Evolutionary conservation across 1,284 basidiomycete genomes (phyloP), one percentile per base, ranked within the genome.

Genomic region (Sporisorium graminicola): DNA sequence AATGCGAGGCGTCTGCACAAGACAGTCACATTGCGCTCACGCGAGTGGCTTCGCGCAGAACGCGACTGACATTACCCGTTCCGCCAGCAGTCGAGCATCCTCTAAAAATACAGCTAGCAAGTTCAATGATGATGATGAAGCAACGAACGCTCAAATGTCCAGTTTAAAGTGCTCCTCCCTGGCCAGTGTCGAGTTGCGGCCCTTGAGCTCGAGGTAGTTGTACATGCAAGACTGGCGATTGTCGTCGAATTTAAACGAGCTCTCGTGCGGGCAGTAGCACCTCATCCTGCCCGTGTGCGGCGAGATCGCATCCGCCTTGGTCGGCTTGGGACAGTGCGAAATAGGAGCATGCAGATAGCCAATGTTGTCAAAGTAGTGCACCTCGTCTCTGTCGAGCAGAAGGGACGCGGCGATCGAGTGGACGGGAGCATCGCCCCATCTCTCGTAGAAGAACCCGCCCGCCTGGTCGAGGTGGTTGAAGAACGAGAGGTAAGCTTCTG

Each of bases 371-470:
- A 84, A 81, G 43, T 69, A 69, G 50, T 83, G 80, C 18, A 84
- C 73, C 16, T 79, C 64, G 14, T 56, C 55, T 14, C 74, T 73
- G 51, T 84, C 75, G 29, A 82, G 61, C 47, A 84, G 65, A 26
- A 84, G 56, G 2, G 74, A 58, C 0, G 80, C 83, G 1, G 82
- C 86, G 58, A 87, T 81, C 24, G 82, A 81, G 43, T 86, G 83
- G 2, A 87, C 85, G 7, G 86, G 94, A 9, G 94, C 94, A 83
- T 95, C 93, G 58, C 93, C 93, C 93, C 92, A 93, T 57, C 92
- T 88, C 89, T 81, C 83, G 68, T 84, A 84, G 59, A 84, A 84
- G 74, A 84, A 84, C 18, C 94, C 93, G 22, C 94, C 94, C 52
- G 89, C 90, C 16, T 88, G 85, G 72, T 95, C 94, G 22, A 95